A percentile compares a stretch with the other conserved stretches of the same genome.
These are phyloP conservation scores for Sporothrix phasma DNA, from an alignment of 2,329 filamentous ascomycete genomes.

Conservation along the genomic window DNA sequence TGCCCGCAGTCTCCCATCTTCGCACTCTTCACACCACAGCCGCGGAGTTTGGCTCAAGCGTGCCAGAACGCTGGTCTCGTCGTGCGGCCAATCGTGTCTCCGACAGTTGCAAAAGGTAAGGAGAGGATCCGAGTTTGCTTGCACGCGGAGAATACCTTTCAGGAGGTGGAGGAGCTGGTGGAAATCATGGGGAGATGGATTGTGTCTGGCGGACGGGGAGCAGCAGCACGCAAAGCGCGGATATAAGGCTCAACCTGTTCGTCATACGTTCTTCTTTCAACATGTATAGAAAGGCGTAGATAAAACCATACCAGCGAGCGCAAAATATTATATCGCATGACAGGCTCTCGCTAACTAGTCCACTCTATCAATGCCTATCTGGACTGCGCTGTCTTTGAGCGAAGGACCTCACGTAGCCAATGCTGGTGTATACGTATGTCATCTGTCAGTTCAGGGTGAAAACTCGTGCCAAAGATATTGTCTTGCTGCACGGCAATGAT, in stretches of 20 bases:
- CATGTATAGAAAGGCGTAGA: too few species aligned
- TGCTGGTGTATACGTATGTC: constrained; percentile 84
- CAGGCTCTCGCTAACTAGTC: too few species aligned
- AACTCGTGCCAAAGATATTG: constrained; percentile 89
- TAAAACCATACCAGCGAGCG: too few species aligned
- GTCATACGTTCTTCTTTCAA: too few species aligned
- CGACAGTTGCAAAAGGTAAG: constrained; percentile 53
- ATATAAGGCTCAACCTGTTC: too few species aligned
- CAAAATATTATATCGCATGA: too few species aligned
- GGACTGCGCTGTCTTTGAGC: too few species aligned
- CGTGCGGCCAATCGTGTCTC: constrained; percentile 56
- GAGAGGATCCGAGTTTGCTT: constrained; percentile 50
- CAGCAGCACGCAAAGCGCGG: not conserved
- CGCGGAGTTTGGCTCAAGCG: constrained; percentile 46
- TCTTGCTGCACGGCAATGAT: constrained; percentile 85
- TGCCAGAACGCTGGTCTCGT: constrained; percentile 52
- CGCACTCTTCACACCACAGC: constrained; percentile 38
- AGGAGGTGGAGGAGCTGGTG: not conserved
- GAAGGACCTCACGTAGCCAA: constrained; percentile 85
- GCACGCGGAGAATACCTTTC: not conserved
- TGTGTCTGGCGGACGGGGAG: not conserved
- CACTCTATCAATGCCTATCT: not conserved
- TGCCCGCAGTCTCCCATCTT: not conserved
- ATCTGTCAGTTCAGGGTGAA: constrained; percentile 85
- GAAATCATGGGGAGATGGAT: not conserved